Conservation (phyloP, 192 early-diverging fungal genomes). For the Coemansia pectinata region DNA sequence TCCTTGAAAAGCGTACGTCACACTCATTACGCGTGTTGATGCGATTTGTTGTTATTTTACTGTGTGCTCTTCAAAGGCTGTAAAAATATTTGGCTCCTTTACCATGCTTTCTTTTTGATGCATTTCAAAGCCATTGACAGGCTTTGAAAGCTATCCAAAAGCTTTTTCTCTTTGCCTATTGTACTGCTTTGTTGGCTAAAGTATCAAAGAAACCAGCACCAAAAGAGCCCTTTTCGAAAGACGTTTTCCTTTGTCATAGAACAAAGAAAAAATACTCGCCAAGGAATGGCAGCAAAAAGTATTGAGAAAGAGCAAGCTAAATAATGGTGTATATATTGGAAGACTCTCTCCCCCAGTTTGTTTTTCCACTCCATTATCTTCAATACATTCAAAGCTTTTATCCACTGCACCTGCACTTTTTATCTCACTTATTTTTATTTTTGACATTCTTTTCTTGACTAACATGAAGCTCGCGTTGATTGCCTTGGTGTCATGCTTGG, state of each 20-base stretch:
- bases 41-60: too few relatives aligned
- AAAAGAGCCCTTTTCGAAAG: background rate
- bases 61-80: too few relatives aligned
- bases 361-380: background rate
- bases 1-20: background rate
- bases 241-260: background rate
- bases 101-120: too few relatives aligned
- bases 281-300: background rate
- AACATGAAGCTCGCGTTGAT: background rate
- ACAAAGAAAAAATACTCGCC: background rate
- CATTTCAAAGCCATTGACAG: too few relatives aligned
- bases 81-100: too few relatives aligned
- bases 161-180: background rate
- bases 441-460: background rate
- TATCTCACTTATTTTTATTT: background rate
- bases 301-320: background rate
- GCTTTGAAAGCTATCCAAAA: too few relatives aligned
- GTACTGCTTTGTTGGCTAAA: background rate
- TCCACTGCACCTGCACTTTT: background rate
- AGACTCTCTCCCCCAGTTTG: background rate
- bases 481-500: background rate
- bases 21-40: background rate
- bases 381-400: background rate
- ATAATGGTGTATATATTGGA: background rate
- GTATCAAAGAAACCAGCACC: background rate